Base-by-base conservation (phyloP, 176 grass and related monocot genomes). In the Saccharum officinarum region DNA sequence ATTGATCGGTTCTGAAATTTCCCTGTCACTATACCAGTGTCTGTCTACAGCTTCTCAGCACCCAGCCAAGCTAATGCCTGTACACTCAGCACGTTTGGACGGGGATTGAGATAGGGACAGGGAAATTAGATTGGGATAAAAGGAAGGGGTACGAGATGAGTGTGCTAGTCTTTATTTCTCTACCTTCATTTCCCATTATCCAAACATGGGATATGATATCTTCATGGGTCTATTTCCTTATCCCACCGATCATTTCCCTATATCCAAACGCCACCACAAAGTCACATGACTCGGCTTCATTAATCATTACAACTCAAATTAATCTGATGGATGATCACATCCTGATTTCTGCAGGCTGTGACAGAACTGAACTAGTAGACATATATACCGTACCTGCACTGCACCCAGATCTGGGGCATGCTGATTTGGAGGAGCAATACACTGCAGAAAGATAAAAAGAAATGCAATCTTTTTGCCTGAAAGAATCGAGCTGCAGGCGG, bases 351-450 rank as follows among this genome's bases (percentile, higher is more conserved):
- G 28, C 47, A 54, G 26, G 16, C 46, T 30, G 42, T 33, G 14
- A 47, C 42, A 26, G 47, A 49, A 16, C 46, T 49, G 20, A 70
- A 38, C 18, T 46, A 46, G 23, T 30, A 8, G 15, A 75, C 73
- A 75, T 75, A 34, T 11, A 54, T 52, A 18, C 44, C 5, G 17
- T 33, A 3, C 34, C 11, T 45, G 5, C 13, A 47, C 70, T 36
- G 61, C 46, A 42, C 47, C 46, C 36, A 69, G 83, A 78, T 85
- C 36, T 60, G 65, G 26, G 26, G 36, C 36, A 20, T 41, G 82
- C 61, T 68, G 34, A 42, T 31, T 54, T 54, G 52, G 18, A 55
- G 52, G 18, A 55, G 52, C 18, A 7, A 18, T 10, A 75, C 17
- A 20, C 26, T 50, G 45, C 40, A 72, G 1, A 18, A 18, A 54